These are phyloP conservation scores for Pseudonectria buxi DNA, from an alignment of 2,329 filamentous ascomycete species.

Conservation along the genomic window DNA sequence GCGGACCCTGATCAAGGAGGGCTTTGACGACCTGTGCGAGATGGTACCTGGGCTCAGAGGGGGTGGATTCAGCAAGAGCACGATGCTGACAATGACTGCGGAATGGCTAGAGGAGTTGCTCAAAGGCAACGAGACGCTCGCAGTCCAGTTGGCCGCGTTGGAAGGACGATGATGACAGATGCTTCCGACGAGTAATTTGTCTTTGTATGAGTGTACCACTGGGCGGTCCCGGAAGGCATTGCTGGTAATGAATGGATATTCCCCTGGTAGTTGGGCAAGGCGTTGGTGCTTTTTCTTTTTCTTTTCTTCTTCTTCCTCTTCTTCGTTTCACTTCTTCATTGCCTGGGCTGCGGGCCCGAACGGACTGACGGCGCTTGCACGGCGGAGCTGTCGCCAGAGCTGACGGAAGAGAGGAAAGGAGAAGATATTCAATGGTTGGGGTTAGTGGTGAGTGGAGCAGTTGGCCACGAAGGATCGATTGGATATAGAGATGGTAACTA, in stretches of 20 bases:
- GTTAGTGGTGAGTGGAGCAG: too few species aligned
- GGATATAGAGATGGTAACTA: too few species aligned
- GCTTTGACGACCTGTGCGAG: constrained; percentile 72
- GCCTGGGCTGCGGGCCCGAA: too few species aligned
- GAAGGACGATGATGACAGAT: constrained; percentile 15
- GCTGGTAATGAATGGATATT: constrained; percentile 10
- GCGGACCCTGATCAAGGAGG: constrained; percentile 71
- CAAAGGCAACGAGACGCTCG: constrained; percentile 58
- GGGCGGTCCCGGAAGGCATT: constrained; percentile 10
- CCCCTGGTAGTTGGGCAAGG: constrained; percentile 11
- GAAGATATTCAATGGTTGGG: too few species aligned
- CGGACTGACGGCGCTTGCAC: too few species aligned
- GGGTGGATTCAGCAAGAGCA: constrained; percentile 77
- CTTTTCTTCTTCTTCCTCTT: too few species aligned
- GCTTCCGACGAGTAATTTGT: constrained; percentile 1
- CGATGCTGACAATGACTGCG: constrained; percentile 66
- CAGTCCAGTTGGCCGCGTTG: constrained; percentile 41
- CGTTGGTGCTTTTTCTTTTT: constrained; percentile 12
- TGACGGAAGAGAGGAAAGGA: too few species aligned
- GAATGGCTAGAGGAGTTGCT: constrained; percentile 72
- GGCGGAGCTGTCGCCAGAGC: too few species aligned
- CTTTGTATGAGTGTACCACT: constrained; percentile 6
- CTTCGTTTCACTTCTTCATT: too few species aligned
- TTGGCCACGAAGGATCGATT: too few species aligned
- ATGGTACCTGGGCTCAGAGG: constrained; percentile 69